Evolutionary conservation across 495 filamentous ascomycete species (phyloP).

Genomic region (Tuber brumale): DNA sequence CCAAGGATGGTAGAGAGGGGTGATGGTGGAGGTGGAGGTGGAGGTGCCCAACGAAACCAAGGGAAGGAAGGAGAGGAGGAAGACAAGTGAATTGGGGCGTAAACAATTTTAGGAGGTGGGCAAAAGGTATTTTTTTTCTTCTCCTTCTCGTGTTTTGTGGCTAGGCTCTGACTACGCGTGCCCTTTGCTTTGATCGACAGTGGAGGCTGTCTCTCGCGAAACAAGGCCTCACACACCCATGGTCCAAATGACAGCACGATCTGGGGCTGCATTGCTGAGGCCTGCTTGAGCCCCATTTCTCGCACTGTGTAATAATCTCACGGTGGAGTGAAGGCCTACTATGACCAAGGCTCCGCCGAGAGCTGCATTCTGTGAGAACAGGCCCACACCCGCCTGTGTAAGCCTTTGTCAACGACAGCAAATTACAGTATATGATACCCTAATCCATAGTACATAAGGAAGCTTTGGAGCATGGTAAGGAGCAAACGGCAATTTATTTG

Average conservation of each 20-base stretch:
- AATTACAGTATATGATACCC: too few relatives aligned
- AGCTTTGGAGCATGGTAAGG: too few relatives aligned
- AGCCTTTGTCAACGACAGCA: too few relatives aligned
- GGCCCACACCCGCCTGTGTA: too few relatives aligned
- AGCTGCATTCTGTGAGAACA: background rate
- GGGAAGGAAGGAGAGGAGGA: background rate
- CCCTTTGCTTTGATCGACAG: background rate
- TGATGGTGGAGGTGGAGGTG: too few relatives aligned
- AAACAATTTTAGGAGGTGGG: background rate
- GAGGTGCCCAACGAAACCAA: too few relatives aligned
- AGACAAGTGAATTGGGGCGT: background rate
- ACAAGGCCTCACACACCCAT: background rate
- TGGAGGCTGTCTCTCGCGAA: background rate
- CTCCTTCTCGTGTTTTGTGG: background rate
- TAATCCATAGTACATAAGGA: too few relatives aligned
- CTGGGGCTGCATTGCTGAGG: background rate
- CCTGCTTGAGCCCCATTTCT: background rate
- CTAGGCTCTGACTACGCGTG: background rate
- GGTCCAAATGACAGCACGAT: background rate
- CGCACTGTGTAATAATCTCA: background rate
- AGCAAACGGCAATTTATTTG: background rate
- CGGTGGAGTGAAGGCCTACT: background rate
- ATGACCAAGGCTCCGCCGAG: background rate
- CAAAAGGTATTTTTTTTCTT: background rate
- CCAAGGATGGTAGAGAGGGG: too few relatives aligned